Conservation (phyloP, 2,329 filamentous ascomycete genomes). For the Fusarium sp. region DNA sequence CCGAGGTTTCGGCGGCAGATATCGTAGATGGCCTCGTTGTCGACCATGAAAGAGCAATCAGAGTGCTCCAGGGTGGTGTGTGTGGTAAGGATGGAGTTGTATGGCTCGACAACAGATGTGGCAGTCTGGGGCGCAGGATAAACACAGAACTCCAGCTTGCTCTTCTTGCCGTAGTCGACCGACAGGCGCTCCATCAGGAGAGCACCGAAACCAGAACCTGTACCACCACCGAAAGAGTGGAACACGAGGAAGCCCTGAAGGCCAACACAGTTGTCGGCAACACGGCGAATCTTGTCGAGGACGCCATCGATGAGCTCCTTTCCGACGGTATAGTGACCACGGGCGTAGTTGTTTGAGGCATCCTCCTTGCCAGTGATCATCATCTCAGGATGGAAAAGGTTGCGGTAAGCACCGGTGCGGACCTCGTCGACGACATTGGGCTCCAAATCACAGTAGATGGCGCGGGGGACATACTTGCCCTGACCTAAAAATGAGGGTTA, state of each 20-base stretch:
- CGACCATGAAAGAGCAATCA: constrained; percentile 99
- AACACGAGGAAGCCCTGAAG: constrained; percentile 99
- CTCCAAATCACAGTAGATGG: constrained; percentile 99
- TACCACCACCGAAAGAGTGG: constrained; percentile 99
- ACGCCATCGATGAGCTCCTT: constrained; percentile 99
- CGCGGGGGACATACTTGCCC: constrained; percentile 98
- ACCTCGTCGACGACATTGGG: constrained; percentile 99
- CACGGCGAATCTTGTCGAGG: constrained; percentile 95
- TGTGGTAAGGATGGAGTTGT: constrained; percentile 99
- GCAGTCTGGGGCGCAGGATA: constrained; percentile 98
- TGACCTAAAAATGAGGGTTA: constrained; percentile 70
- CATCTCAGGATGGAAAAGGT: constrained; percentile 98
- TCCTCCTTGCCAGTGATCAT: constrained; percentile 99
- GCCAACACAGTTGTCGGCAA: constrained; percentile 97
- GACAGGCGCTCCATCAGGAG: constrained; percentile 99
- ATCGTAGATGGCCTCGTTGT: constrained; percentile 99
- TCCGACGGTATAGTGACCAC: constrained; percentile 99
- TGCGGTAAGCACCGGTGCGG: constrained; percentile 95
- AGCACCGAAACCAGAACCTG: constrained; percentile 97
- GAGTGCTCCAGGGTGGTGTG: constrained; percentile 99
- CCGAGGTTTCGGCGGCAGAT: constrained; percentile 98
- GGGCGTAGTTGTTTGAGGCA: constrained; percentile 99
- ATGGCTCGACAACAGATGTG: constrained; percentile 98
- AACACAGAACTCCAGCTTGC: constrained; percentile 99
- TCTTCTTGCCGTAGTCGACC: constrained; percentile 99